A percentile compares a stretch with the other conserved stretches of the same genome.
Conservation (phyloP, 2,329 filamentous ascomycete genomes). For the Exophiala lecanii-corni region DNA sequence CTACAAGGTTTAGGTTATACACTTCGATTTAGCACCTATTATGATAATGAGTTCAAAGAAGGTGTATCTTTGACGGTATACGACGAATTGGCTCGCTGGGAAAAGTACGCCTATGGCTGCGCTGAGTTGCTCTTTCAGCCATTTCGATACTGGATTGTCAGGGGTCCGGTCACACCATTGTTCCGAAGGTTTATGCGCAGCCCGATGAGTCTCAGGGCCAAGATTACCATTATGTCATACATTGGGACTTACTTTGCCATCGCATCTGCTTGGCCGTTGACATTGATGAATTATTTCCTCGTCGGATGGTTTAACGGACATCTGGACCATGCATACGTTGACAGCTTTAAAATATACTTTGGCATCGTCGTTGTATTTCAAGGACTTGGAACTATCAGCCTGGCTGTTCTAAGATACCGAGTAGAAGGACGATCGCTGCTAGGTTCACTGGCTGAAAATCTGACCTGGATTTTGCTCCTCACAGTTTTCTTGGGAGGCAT, state of each 20-base stretch:
- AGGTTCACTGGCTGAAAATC: conserved; percentile 49
- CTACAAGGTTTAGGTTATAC: conserved; percentile 64
- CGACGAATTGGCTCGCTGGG: conserved; percentile 77
- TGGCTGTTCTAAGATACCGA: conserved; percentile 61
- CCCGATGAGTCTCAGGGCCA: conserved; percentile 54
- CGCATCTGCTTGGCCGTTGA: conserved; percentile 62
- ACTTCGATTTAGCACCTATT: conserved; percentile 66
- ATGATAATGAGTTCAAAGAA: conserved; percentile 66
- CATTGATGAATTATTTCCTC: conserved; percentile 65
- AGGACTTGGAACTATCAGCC: conserved; percentile 54
- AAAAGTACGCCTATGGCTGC: conserved; percentile 81
- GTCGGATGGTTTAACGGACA: conserved; percentile 67
- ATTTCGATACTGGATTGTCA: conserved; percentile 64
- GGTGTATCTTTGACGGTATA: conserved; percentile 79
- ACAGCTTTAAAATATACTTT: conserved; percentile 61
- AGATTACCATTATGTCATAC: conserved; percentile 66
- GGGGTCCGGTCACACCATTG: conserved; percentile 73
- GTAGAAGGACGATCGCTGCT: conserved; percentile 52
- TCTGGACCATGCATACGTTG: conserved; percentile 63
- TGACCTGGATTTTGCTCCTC: conserved; percentile 59
- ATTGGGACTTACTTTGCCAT: conserved; percentile 65
- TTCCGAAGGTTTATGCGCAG: conserved; percentile 67
- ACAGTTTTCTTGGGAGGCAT: conserved; percentile 80
- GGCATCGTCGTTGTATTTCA: conserved; percentile 63
- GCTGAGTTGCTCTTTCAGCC: conserved; percentile 78